These are phyloP conservation scores for Colletotrichum orbiculare DNA, from an alignment of 2,329 filamentous ascomycete genomes.

Conservation along the genomic window DNA sequence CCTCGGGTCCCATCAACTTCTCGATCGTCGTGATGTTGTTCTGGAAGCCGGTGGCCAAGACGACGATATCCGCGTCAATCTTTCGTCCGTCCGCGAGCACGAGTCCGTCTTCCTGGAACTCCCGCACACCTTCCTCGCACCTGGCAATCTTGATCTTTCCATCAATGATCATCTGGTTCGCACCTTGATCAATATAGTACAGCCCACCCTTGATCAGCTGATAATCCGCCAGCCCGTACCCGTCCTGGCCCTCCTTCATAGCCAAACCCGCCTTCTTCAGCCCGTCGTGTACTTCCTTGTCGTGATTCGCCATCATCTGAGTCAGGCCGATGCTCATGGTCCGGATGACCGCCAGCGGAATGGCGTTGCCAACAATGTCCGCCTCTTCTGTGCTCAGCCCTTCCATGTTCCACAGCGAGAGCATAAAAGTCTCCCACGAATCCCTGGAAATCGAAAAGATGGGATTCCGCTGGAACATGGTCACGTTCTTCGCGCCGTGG, in stretches of 20 bases:
- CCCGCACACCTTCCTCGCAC: conserved; percentile 44
- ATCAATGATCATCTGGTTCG: conserved; percentile 51
- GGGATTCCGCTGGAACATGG: conserved; percentile 63
- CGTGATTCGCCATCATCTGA: conserved; percentile 51
- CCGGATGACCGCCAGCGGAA: conserved; percentile 59
- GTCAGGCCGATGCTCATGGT: conserved; percentile 56
- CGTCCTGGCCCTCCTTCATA: conserved; percentile 49
- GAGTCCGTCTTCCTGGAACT: conserved; percentile 43
- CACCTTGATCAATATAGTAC: conserved; percentile 57
- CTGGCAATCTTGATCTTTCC: conserved; percentile 52
- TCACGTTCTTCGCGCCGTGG: conserved; percentile 58
- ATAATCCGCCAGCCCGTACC: conserved; percentile 48
- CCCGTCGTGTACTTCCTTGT: conserved; percentile 55
- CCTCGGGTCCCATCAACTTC: conserved; percentile 49
- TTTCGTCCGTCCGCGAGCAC: conserved; percentile 47
- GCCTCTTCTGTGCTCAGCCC: conserved; percentile 61
- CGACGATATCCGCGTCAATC: conserved; percentile 53
- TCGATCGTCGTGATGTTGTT: conserved; percentile 49
- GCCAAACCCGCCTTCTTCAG: conserved; percentile 58
- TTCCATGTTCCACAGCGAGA: conserved; percentile 45
- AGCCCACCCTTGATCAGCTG: conserved; percentile 52
- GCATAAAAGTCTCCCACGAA: conserved; percentile 53
- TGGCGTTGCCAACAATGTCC: conserved; percentile 57
- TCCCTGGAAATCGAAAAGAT: conserved; percentile 61
- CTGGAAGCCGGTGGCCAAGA: conserved; percentile 55